Conservation (phyloP, 257 asterid genomes). For the Anisodus acutangulus region DNA sequence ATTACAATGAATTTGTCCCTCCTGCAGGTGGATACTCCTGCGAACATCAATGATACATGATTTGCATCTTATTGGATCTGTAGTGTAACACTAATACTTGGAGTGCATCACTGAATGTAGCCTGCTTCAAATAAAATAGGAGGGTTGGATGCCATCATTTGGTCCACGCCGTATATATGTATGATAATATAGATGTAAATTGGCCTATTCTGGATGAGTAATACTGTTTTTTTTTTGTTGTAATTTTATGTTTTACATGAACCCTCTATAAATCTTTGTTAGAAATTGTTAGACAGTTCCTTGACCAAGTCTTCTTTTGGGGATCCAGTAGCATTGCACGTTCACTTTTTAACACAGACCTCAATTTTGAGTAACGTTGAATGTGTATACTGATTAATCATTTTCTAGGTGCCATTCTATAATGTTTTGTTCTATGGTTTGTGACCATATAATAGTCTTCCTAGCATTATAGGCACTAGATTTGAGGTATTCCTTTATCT, state of each 20-base stretch:
- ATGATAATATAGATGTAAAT: background rate
- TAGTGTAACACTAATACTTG: background rate
- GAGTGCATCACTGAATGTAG: background rate
- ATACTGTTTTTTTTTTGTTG: background rate
- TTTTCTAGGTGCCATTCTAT: background rate
- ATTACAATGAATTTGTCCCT: background rate
- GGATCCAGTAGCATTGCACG: background rate
- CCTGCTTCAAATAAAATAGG: constrained; percentile 17
- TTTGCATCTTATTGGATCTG: background rate
- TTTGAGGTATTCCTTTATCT: too few species aligned
- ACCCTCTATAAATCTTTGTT: background rate
- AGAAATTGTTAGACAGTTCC: background rate
- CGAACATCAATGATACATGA: background rate
- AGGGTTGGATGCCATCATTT: background rate
- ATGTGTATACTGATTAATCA: background rate
- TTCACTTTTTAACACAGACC: background rate
- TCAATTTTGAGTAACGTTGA: background rate
- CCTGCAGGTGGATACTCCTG: constrained; percentile 21
- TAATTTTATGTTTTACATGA: background rate
- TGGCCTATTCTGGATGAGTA: background rate
- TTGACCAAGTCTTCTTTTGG: background rate
- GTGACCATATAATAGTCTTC: background rate
- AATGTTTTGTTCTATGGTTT: background rate
- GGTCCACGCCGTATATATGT: background rate
- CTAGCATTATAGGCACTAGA: background rate